phyloP scores from a whole-genome alignment of 1,139 yeast genomes.

The Yamadazyma diospyri region DNA sequence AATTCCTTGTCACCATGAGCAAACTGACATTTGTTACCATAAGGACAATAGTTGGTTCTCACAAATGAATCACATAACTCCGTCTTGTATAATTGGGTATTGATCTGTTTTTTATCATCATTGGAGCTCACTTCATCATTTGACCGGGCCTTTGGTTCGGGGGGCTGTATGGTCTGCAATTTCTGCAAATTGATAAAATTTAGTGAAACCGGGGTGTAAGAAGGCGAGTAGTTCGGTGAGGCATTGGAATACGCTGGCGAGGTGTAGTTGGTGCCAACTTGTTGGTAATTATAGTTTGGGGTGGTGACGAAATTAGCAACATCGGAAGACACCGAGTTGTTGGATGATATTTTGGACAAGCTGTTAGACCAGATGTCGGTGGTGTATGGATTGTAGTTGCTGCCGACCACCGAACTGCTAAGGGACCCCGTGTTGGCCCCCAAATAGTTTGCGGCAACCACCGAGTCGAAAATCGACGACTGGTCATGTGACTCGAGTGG shows the following conservation, averaged over 20 bases:
- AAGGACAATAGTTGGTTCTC: conserved; percentile 75
- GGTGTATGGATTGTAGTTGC: background rate
- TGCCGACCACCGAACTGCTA: background rate
- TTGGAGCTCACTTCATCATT: background rate
- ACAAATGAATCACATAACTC: conserved; percentile 82
- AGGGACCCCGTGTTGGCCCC: background rate
- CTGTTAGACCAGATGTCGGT: conserved; percentile 8
- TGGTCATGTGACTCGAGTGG: background rate
- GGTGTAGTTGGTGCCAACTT: background rate
- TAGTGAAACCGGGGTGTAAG: conserved; percentile 2
- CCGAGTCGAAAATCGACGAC: background rate
- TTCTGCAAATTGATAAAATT: conserved; percentile 1
- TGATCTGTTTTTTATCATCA: conserved; percentile 31
- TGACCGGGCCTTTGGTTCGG: no score
- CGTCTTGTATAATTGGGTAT: conserved; percentile 80
- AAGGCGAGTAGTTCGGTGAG: conserved; percentile 1
- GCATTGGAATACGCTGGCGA: background rate
- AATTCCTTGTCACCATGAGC: conserved; percentile 86
- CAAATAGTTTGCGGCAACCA: no score
- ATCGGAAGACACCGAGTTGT: conserved; percentile 3
- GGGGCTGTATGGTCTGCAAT: background rate
- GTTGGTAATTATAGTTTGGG: conserved; percentile 2
- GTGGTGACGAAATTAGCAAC: conserved; percentile 1
- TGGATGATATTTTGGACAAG: conserved; percentile 6
- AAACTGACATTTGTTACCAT: conserved; percentile 89